Evolutionary conservation across 2,329 filamentous ascomycete species (phyloP), one percentile per base, ranked within the genome.

Genomic region (Cadophora gregata): DNA sequence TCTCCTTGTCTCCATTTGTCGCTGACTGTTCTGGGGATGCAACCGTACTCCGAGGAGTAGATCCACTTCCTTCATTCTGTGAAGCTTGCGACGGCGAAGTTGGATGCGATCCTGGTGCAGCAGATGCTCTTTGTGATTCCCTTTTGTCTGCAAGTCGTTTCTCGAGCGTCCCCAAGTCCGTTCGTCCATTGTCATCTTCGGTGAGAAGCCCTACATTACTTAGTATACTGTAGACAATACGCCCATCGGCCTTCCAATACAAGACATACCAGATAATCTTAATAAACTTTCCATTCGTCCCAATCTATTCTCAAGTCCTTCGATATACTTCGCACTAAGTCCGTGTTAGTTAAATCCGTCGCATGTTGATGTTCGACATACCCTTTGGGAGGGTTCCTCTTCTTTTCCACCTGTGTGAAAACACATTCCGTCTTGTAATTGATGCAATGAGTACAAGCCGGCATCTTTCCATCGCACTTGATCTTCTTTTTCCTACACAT

Each of bases 361-460:
- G 31, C 10, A 63, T 1, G 19, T 42, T 21, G 10, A 25, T 2
- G 58, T 29, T 47, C 7, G 24, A 19, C 86, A 72, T 85, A 97
- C 93, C 96, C 95, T 84, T 98, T 99, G 0, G 95, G 96, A 62
- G 96, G 95, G 79, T 92, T 96, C 67, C 96, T 88, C 85, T 99
- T 99, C 88, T 99, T 99, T 82, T 99, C 96, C 45, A 98, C 94
- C 78, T 97, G 93, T 0, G 96, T 98, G 77, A 98, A 98, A 73
- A 97, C 88, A 79, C 95, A 99, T 75, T 97, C 93, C 5, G 94
- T 97, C 84, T 97, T 97, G 84, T 97, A 97, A 79, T 97, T 98
- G 78, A 91, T 91, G 79, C 95, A 99, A 80, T 98, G 96, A 8
- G 93, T 94, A 80, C 96, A 99, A 68, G 93, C 89, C 45, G 96